Evolutionary conservation across 441 rosid species (phyloP), one percentile per base, ranked within the genome.

Genomic region (Bruguiera hainesii): DNA sequence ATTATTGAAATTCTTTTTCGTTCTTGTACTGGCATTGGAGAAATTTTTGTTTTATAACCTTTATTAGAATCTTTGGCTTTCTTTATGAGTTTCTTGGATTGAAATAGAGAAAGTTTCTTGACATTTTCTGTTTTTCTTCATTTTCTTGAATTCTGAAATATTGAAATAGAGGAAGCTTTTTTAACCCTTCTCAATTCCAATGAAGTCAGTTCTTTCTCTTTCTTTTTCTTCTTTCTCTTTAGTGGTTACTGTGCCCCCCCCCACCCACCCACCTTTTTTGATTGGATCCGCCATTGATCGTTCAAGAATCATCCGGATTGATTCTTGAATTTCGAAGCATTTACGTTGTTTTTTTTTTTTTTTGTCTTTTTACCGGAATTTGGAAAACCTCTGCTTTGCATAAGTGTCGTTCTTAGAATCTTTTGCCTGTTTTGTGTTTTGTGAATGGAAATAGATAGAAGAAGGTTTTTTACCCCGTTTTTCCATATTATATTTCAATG

Each of bases 221-320:
- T n/a, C 13, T 9, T 30, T 7, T n/a, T 65, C 25, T 23, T n/a
- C 1, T 19, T 19, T 19, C 20, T 50, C 56, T 56, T 30, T 18
- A 23, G 9, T 29, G 26, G 37, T 57, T 66, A 15, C 59, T 49
- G 6, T 23, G 23, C 23, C 23, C 23, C 23, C 23, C 23, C 23
- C 23, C 23, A 0, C 23, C 23, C 23, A 0, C 23, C 23, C 23
- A 0, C 23, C 23, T 23, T 23, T 23, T 23, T 23, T 23, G 23
- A 23, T 23, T 23, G 61, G 67, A 30, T 70, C 64, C 20, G 66
- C 61, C 65, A 50, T 57, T 50, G 59, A 61, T 42, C 20, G 0
- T 33, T 5, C 6, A 20, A 26, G 7, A 18, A 18, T 10, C 57
- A 13, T 49, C 51, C 25, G 1, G 71, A 7, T 67, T 67, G 21